Percentiles rank a stretch among this genome's conserved stretches.
phyloP scores from a whole-genome alignment of 805 yeast genomes.

The Saccharomycopsis sp. region DNA sequence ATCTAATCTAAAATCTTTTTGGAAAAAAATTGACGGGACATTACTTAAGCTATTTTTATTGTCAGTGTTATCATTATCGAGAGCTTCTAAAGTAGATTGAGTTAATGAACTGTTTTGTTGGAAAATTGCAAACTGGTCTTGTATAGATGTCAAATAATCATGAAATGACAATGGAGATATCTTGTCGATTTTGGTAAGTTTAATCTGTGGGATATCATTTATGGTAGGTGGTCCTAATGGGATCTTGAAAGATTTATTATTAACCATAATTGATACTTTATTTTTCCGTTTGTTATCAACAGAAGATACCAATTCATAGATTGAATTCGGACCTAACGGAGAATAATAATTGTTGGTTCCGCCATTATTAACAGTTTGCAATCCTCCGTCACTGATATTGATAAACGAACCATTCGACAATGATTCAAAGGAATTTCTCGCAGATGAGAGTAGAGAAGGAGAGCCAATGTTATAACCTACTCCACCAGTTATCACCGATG shows the following conservation, averaged over 20 bases:
- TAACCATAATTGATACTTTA: slow-evolving; percentile 26
- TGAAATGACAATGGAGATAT: slow-evolving; percentile 38
- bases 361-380: background rate
- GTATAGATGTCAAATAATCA: slow-evolving; percentile 37
- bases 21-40: slow-evolving; percentile 68
- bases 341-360: slow-evolving; percentile 7
- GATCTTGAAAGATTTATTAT: slow-evolving; percentile 35
- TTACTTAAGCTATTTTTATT: slow-evolving; percentile 27
- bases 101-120: slow-evolving; percentile 38
- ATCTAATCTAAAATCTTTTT: slow-evolving; percentile 67
- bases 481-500: slow-evolving; percentile 21
- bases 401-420: slow-evolving; percentile 14
- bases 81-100: slow-evolving; percentile 34
- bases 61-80: slow-evolving; percentile 19
- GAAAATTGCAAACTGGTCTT: slow-evolving; percentile 39
- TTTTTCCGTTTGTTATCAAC: slow-evolving; percentile 37
- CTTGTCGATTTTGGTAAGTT: slow-evolving; percentile 46
- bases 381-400: slow-evolving; percentile 12
- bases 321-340: slow-evolving; percentile 67
- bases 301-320: slow-evolving; percentile 66
- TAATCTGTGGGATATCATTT: slow-evolving; percentile 79
- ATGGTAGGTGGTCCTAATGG: slow-evolving; percentile 62
- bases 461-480: slow-evolving; percentile 21
- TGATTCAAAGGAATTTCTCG: slow-evolving; percentile 18
- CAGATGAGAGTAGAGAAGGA: slow-evolving; percentile 14